These are phyloP conservation scores for Naganishia onofrii DNA, from an alignment of 768 basidiomycete species.

Conservation along the genomic window DNA sequence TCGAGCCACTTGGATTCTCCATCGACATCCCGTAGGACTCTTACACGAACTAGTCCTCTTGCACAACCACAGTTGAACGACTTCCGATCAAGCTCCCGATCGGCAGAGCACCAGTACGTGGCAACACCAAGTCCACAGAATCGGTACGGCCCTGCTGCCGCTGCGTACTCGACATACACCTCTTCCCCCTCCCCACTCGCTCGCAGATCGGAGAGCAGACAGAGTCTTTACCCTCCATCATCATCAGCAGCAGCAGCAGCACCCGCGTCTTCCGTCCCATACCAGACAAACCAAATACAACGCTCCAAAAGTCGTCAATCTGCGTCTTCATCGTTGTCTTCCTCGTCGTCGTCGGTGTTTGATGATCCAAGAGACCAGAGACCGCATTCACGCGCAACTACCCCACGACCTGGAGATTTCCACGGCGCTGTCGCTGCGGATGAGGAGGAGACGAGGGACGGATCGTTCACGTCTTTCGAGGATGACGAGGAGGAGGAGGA, in stretches of 20 bases:
- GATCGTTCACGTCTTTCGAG: no score
- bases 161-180: background rate
- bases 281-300: background rate
- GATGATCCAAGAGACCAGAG: background rate
- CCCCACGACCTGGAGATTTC: slow-evolving; percentile 8
- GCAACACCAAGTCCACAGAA: slow-evolving; percentile 7
- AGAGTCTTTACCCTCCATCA: background rate
- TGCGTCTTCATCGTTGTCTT: background rate
- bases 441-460: no score
- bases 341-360: background rate
- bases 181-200: slow-evolving; percentile 16
- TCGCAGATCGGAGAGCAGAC: slow-evolving; percentile 9
- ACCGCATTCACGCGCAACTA: slow-evolving; percentile 10
- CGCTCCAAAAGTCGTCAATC: background rate
- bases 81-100: background rate
- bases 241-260: background rate
- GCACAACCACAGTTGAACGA: background rate
- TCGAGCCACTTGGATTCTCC: background rate
- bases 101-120: background rate
- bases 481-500: background rate
- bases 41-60: background rate
- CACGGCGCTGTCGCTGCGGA: background rate
- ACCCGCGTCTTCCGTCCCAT: no score
- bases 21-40: background rate
- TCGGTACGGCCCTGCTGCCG: background rate